These are phyloP conservation scores for Dendrobium chrysotoxum DNA, from an alignment of 106 monocot genomes.

Conservation along the genomic window DNA sequence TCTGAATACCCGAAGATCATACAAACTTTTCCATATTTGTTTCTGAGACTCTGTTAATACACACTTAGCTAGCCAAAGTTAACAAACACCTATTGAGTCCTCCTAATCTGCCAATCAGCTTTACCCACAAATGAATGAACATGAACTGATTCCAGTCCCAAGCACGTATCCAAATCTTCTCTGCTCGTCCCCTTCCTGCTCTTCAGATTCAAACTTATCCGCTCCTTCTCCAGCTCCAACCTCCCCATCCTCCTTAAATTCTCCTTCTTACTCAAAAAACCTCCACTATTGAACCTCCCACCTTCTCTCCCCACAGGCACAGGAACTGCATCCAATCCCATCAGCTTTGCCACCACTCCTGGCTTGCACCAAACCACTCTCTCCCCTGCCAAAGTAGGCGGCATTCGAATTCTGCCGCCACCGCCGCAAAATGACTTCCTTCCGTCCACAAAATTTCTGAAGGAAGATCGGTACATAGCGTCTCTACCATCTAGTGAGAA, in stretches of 20 bases:
- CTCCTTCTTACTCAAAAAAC: constrained; percentile 19
- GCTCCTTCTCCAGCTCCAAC: constrained; percentile 47
- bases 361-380: constrained; percentile 91
- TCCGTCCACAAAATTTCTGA: constrained; percentile 28
- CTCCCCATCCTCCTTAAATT: constrained; percentile 41
- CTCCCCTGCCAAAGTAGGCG: constrained; percentile 65
- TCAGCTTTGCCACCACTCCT: constrained; percentile 74
- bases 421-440: constrained; percentile 21
- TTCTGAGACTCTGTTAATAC: no score
- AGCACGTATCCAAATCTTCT: constrained; percentile 9
- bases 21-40: no score
- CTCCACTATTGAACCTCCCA: not conserved
- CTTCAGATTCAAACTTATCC: constrained; percentile 30
- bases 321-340: constrained; percentile 83
- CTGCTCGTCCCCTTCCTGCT: constrained; percentile 16
- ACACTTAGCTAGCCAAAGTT: no score
- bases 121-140: constrained; percentile 5
- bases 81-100: constrained; percentile 10
- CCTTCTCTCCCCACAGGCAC: constrained; percentile 37
- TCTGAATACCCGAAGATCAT: no score
- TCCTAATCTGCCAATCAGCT: constrained; percentile 22
- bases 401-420: constrained; percentile 19
- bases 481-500: constrained; percentile 86
- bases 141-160: constrained; percentile 15
- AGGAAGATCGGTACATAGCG: constrained; percentile 67